phyloP scores from a whole-genome alignment of 495 filamentous ascomycete genomes.

The Tuber umbilicatum region DNA sequence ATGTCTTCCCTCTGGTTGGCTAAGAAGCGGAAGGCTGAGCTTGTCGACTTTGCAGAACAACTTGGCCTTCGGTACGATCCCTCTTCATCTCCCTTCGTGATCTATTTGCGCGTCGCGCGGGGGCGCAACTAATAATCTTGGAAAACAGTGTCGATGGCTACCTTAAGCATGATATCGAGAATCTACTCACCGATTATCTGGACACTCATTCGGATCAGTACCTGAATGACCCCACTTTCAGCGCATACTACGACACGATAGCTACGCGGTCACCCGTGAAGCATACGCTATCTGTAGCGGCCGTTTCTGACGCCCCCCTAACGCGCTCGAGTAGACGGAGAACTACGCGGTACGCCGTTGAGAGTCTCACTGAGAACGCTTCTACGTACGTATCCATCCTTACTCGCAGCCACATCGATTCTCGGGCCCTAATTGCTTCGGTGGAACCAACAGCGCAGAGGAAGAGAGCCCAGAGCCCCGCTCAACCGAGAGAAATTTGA shows the following conservation, averaged over 20 bases:
- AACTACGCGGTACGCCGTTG: constrained; percentile 21
- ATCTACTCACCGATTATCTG: constrained; percentile 68
- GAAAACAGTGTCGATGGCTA: constrained; percentile 57
- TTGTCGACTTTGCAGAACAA: constrained; percentile 64
- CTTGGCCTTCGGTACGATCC: constrained; percentile 59
- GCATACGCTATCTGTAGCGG: constrained; percentile 44
- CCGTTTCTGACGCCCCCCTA: constrained; percentile 17
- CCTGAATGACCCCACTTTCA: constrained; percentile 56
- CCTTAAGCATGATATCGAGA: constrained; percentile 77
- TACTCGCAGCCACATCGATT: background rate
- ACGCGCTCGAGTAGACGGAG: constrained; percentile 38
- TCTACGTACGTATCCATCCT: constrained; percentile 28
- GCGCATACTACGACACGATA: constrained; percentile 68
- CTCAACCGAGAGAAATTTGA: constrained; percentile 30
- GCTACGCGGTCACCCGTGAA: constrained; percentile 67
- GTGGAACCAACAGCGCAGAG: constrained; percentile 14
- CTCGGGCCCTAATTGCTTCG: background rate
- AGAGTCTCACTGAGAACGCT: constrained; percentile 14
- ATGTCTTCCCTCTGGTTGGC: constrained; percentile 57
- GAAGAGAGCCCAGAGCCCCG: constrained; percentile 28
- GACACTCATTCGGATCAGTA: constrained; percentile 57
- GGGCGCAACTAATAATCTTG: constrained; percentile 27
- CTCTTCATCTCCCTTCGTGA: constrained; percentile 17
- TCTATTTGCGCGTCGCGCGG: constrained; percentile 19
- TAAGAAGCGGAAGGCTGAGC: constrained; percentile 75